These are phyloP conservation scores for Chaetomiaceae sp. DNA, from an alignment of 2,329 filamentous ascomycete species.

Conservation along the genomic window DNA sequence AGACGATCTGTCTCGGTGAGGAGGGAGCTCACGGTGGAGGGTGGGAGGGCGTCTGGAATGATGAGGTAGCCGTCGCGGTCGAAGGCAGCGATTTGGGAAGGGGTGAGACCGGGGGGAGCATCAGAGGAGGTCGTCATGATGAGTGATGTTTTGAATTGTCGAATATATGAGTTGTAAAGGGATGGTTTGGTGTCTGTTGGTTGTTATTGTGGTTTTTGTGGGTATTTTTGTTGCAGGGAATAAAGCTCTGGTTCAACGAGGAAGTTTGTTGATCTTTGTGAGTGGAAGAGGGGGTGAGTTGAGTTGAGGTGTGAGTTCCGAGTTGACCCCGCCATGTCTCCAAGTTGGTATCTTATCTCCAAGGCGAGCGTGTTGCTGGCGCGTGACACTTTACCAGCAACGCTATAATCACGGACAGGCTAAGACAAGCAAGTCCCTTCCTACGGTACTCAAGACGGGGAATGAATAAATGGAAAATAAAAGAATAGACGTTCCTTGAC, in stretches of 20 bases:
- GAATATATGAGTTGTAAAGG: neutral
- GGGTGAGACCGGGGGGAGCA: conserved; percentile 54
- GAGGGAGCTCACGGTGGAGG: conserved; percentile 60
- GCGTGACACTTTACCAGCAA: too few relatives aligned
- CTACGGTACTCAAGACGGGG: too few relatives aligned
- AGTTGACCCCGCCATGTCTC: conserved; percentile 5
- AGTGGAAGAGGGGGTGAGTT: neutral
- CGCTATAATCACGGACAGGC: too few relatives aligned
- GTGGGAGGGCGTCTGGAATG: conserved; percentile 69
- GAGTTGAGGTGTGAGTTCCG: neutral
- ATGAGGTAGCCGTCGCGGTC: conserved; percentile 84
- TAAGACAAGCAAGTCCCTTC: too few relatives aligned
- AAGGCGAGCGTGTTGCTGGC: too few relatives aligned
- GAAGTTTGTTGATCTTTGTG: neutral
- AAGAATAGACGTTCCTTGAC: too few relatives aligned
- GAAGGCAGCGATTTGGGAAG: conserved; percentile 68
- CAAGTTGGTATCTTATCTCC: conserved; percentile 3
- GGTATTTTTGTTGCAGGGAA: neutral
- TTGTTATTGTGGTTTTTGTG: neutral
- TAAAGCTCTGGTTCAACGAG: too few relatives aligned
- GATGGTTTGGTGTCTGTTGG: neutral
- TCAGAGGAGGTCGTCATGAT: neutral
- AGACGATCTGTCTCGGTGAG: conserved; percentile 70
- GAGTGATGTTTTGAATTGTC: neutral
- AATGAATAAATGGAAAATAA: too few relatives aligned